phyloP scores from a whole-genome alignment of 768 basidiomycete species.

The Polyporus arcularius region DNA sequence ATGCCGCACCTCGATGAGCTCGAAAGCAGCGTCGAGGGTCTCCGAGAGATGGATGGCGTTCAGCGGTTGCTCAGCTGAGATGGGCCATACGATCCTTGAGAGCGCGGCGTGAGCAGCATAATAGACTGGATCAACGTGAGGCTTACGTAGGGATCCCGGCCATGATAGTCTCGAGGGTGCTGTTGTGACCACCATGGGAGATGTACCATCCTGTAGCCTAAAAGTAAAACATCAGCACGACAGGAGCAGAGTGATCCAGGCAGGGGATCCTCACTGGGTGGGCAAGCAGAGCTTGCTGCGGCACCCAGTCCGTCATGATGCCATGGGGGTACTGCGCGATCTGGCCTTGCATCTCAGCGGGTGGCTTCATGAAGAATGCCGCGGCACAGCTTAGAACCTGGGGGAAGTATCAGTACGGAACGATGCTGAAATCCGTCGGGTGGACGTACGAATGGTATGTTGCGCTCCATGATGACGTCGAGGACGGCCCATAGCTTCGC shows the following conservation, averaged over 20 bases:
- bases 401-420: too few relatives aligned
- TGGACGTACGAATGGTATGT: constrained; percentile 21
- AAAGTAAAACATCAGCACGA: not conserved
- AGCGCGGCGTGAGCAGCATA: not conserved
- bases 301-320: constrained; percentile 3
- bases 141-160: constrained; percentile 7
- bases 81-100: constrained; percentile 8
- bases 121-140: not conserved
- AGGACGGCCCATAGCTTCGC: constrained; percentile 19
- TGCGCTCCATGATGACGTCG: constrained; percentile 17
- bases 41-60: constrained; percentile 10
- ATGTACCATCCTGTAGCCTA: constrained; percentile 13
- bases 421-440: not conserved
- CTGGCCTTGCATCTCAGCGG: constrained; percentile 4
- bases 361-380: not conserved
- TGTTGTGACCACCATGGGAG: constrained; percentile 11
- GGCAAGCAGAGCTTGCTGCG: constrained; percentile 7
- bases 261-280: not conserved
- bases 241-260: not conserved
- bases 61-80: constrained; percentile 8
- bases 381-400: constrained; percentile 16
- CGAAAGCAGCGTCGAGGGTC: not conserved
- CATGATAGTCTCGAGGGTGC: constrained; percentile 4
- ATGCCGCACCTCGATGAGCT: constrained; percentile 11
- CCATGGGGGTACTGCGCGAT: constrained; percentile 3